Base-by-base conservation (phyloP, 208 protist genomes). In the Crithidia fasciculata region DNA sequence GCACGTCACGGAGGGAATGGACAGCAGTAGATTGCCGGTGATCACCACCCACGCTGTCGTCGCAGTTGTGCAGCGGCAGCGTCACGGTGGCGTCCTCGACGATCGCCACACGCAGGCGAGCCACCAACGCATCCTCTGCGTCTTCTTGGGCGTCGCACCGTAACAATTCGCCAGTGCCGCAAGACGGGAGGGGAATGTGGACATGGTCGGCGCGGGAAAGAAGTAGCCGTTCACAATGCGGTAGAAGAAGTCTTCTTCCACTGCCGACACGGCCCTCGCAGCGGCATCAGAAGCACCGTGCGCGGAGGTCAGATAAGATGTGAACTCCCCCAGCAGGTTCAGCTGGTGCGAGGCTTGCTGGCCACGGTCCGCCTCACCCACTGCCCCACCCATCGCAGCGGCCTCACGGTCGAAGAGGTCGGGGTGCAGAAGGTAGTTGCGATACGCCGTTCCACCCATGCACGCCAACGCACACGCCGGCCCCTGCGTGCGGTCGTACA, bases 381-480 rank as follows among this genome's bases (percentile, higher is more conserved):
- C 59, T 12, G 37, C 56, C 19, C 44, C 41, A 0, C 1, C 8
- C 37, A 3, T 39, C 18, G 15, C 8, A 2, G 10, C 60, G 13
- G 12, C 65, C 0, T 15, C 41, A 28, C 28, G 28, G 12, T 55
- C 16, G 49, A 87, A 68, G 13, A 83, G 64, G 40, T 64, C n/a
- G 4, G 76, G 63, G 57, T 84, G 83, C 0, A 90, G 67, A 8
- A 95, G 69, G 47, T 93, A 95, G 70, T 93, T 92, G 52, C 90
- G 85, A 50, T 90, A 91, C n/a, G 75, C 85, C 12, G 86, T 90
- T 19, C 78, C 87, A 0, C 72, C 76, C 28, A 82, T 71, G 71
- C 85, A 92, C 5, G 83, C 82, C 19, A 90, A 45, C 10, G 90
- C 84, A 45, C 85, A 91, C 50, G 84, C 88, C 3, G 90, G 90